phyloP scores from a whole-genome alignment of 192 early-diverging fungal species.

The Mortierella alpina region DNA sequence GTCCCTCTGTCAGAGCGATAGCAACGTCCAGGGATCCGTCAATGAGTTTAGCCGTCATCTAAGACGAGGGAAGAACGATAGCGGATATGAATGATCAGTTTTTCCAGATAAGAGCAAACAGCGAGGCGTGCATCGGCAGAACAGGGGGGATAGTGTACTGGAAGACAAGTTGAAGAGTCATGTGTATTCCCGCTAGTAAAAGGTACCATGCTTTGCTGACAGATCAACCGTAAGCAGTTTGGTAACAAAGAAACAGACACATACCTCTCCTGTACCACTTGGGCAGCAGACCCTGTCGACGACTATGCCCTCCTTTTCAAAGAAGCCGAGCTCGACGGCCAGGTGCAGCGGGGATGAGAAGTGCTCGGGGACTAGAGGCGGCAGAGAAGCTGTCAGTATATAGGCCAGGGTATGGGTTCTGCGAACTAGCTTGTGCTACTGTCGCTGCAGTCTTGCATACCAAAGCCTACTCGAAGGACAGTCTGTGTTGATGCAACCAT shows the following conservation, averaged over 20 bases:
- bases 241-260: neutral
- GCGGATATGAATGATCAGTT: constrained; percentile 1
- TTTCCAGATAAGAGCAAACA: neutral
- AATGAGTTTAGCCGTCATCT: constrained; percentile 70
- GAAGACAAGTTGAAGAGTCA: constrained; percentile 10
- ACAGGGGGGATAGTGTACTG: neutral
- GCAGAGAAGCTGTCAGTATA: too few relatives aligned
- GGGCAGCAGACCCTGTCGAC: constrained; percentile 70
- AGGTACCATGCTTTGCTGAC: neutral
- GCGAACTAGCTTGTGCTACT: neutral
- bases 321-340: constrained; percentile 66
- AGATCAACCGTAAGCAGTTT: constrained; percentile 16
- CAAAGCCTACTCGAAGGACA: constrained; percentile 49
- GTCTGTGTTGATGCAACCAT: constrained; percentile 43
- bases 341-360: constrained; percentile 80
- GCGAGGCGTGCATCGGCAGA: neutral
- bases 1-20: constrained; percentile 90
- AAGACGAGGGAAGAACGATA: constrained; percentile 57
- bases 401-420: neutral
- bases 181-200: neutral
- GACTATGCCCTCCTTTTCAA: constrained; percentile 60
- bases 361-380: constrained; percentile 71
- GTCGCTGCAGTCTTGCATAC: neutral
- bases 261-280: constrained; percentile 51
- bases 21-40: constrained; percentile 80